Base-by-base conservation (phyloP, 768 basidiomycete genomes). In the Boletus coccyginus region DNA sequence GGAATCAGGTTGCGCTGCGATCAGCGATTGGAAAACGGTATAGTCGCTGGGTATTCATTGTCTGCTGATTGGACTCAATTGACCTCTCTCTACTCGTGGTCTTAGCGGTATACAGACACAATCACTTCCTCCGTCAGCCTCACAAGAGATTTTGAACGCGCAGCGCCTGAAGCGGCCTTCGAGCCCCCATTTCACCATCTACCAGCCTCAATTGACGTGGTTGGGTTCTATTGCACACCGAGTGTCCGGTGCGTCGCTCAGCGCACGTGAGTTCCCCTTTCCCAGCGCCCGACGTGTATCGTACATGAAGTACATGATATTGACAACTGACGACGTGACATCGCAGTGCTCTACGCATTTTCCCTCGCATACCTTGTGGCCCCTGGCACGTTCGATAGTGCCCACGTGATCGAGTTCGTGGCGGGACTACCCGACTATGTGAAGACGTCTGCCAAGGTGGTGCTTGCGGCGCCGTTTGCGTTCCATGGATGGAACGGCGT, bases 111-210 rank as follows among this genome's bases (percentile, higher is more conserved):
- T 91, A 17, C 84, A 90, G 66, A 87, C 84, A 0, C 72, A 88
- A 65, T 86, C 89, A 0, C 60, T 90, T 3, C 77, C 86, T 1
- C 78, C 88, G 2, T 77, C 85, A 0, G 79, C 83, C 0, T 74
- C 78, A 11, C 68, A 75, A 36, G 78, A 77, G 5, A 88, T 94
- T 60, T 78, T 98, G 64, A 96, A 98, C 80, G 73, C 81, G 62
- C 95, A 98, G 72, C 90, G 97, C 61, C 75, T 92, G 48, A 77
- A 78, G 47, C 88, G 97, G n/a, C 96, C 97, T 17, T 90, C 82
- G 59, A 91, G 89, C 66, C 97, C 97, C 10, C 95, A 98, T 73
- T 90, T 94, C 70, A 94, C 94, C 53, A 98, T 99, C 74, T 99
- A 99, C 77, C 88, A 95, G 68, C 90, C 89, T 2, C 92, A 98